Evolutionary conservation across 2,329 filamentous ascomycete genomes (phyloP).

Genomic region (Ophiostoma australiae): DNA sequence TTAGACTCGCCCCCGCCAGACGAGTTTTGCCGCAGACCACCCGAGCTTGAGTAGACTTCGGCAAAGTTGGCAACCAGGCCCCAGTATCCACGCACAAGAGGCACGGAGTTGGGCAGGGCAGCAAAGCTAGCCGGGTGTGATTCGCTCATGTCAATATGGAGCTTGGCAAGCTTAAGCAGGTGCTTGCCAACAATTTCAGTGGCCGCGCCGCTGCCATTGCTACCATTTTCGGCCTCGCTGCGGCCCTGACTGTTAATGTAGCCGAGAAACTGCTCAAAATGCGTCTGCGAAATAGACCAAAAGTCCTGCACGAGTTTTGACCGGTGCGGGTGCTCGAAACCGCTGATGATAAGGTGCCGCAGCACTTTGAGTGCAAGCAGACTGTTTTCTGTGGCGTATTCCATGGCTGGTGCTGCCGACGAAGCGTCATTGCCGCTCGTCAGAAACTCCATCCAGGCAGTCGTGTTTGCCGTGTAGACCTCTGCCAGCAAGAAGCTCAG

Average conservation of each 20-base stretch:
- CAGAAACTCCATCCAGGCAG: constrained; percentile 61
- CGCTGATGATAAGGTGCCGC: constrained; percentile 70
- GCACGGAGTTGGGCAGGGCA: constrained; percentile 71
- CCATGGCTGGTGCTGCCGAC: constrained; percentile 41
- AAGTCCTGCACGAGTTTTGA: constrained; percentile 70
- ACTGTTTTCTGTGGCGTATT: constrained; percentile 68
- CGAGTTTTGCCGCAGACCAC: constrained; percentile 47
- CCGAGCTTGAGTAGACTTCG: constrained; percentile 62
- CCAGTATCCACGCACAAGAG: constrained; percentile 81
- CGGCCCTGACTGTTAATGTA: constrained; percentile 51
- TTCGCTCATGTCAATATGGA: constrained; percentile 81
- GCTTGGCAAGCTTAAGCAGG: constrained; percentile 81
- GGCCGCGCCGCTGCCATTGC: constrained; percentile 32
- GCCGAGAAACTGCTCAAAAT: constrained; percentile 70
- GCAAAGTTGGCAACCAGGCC: constrained; percentile 71
- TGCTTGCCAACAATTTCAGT: constrained; percentile 70
- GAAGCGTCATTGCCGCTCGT: constrained; percentile 40
- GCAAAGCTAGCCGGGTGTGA: constrained; percentile 78
- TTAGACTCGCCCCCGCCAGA: constrained; percentile 36
- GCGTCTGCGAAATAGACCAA: constrained; percentile 72
- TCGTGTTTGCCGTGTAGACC: constrained; percentile 71
- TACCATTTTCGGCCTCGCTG: background rate
- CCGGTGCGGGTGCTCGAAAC: constrained; percentile 80
- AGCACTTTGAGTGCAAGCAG: constrained; percentile 73
- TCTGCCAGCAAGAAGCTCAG: constrained; percentile 73